Conservation (phyloP, 768 basidiomycete species). For the Suillus decipiens region DNA sequence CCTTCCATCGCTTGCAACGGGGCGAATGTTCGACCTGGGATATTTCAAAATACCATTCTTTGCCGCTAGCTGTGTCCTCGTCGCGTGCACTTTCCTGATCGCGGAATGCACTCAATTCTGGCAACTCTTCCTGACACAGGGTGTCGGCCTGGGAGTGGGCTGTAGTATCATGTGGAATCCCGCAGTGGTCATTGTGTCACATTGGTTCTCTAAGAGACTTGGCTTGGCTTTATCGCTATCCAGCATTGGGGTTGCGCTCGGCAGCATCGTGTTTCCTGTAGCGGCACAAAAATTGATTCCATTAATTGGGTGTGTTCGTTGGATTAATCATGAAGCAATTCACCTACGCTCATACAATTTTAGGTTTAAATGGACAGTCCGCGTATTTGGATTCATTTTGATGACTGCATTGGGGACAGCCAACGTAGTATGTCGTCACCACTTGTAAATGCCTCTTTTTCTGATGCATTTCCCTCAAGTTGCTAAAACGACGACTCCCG, state of each 20-base stretch:
- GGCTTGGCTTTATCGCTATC: slow-evolving; percentile 61
- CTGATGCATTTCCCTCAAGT: slow-evolving; percentile 15
- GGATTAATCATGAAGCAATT: background rate
- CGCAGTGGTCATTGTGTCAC: slow-evolving; percentile 57
- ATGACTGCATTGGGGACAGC: slow-evolving; percentile 50
- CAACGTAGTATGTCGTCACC: slow-evolving; percentile 48
- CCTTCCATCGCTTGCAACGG: slow-evolving; percentile 61
- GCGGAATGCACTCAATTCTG: slow-evolving; percentile 75
- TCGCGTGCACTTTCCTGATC: slow-evolving; percentile 61
- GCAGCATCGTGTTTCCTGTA: slow-evolving; percentile 71
- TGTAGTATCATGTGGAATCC: slow-evolving; percentile 65
- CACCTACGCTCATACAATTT: background rate
- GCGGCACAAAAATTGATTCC: slow-evolving; percentile 54
- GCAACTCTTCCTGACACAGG: slow-evolving; percentile 79
- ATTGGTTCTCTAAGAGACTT: slow-evolving; percentile 67
- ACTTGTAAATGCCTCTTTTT: background rate
- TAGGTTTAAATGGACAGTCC: slow-evolving; percentile 79
- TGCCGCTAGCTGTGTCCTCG: slow-evolving; percentile 47
- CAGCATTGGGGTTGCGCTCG: slow-evolving; percentile 66
- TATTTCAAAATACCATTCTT: slow-evolving; percentile 56
- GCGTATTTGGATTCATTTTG: slow-evolving; percentile 67
- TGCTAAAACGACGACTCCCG: slow-evolving; percentile 50
- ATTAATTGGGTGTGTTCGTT: slow-evolving; percentile 61
- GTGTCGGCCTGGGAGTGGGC: slow-evolving; percentile 65
- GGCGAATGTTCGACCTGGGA: slow-evolving; percentile 75